phyloP scores from a whole-genome alignment of 2,329 filamentous ascomycete genomes.

The Aspergillus hortae region DNA sequence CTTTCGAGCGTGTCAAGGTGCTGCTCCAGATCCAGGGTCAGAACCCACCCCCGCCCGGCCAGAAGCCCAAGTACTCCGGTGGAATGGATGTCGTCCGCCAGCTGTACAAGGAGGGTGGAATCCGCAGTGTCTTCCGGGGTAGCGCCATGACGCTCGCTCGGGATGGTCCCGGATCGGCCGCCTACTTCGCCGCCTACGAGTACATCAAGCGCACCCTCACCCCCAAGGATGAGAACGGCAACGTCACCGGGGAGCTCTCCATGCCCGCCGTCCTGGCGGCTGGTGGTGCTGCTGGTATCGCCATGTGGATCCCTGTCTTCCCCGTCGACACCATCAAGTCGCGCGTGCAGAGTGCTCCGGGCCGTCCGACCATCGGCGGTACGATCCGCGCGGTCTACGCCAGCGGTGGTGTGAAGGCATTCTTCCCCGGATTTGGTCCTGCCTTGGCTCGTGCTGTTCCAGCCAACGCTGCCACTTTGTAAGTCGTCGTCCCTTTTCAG shows the following conservation, averaged over 20 bases:
- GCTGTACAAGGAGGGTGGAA: slow-evolving; percentile 84
- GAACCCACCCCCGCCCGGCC: slow-evolving; percentile 75
- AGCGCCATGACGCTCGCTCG: slow-evolving; percentile 85
- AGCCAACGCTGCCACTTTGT: slow-evolving; percentile 93
- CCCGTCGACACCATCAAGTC: slow-evolving; percentile 97
- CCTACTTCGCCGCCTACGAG: slow-evolving; percentile 97
- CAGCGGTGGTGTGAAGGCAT: slow-evolving; percentile 79
- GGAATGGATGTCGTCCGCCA: slow-evolving; percentile 88
- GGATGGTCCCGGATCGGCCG: slow-evolving; percentile 87
- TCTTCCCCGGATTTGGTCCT: slow-evolving; percentile 95
- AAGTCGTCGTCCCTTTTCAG: slow-evolving; percentile 18
- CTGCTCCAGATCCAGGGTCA: slow-evolving; percentile 97
- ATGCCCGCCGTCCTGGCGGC: slow-evolving; percentile 79
- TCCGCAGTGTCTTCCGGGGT: slow-evolving; percentile 90
- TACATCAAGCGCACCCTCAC: slow-evolving; percentile 85
- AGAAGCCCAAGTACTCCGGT: slow-evolving; percentile 88
- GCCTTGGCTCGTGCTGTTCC: slow-evolving; percentile 90
- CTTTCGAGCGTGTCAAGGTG: slow-evolving; percentile 98
- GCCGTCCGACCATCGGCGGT: slow-evolving; percentile 73
- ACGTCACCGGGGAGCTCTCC: slow-evolving; percentile 72
- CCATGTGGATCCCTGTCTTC: slow-evolving; percentile 99
- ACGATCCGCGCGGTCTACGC: slow-evolving; percentile 80
- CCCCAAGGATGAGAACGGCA: slow-evolving; percentile 72
- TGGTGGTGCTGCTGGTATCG: slow-evolving; percentile 85
- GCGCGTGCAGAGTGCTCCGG: slow-evolving; percentile 84